phyloP scores from a whole-genome alignment of 2,329 filamentous ascomycete species.

The Thermomyces lanuginosus region DNA sequence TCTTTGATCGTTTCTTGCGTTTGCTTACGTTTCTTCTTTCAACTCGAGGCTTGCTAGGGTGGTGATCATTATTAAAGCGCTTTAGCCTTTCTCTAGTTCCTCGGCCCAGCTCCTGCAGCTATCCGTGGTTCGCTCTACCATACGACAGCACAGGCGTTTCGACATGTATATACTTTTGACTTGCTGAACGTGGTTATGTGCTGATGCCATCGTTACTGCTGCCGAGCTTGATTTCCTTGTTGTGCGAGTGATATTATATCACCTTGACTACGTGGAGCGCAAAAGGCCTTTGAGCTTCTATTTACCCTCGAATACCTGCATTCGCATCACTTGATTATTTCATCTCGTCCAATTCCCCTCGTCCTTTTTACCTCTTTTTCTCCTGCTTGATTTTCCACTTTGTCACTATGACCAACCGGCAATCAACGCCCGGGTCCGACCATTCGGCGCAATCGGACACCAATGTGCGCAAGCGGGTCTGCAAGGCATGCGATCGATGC shows the following conservation, averaged over 20 bases:
- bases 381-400: not conserved
- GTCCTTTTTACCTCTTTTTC: not conserved
- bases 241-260: slow-evolving; percentile 2
- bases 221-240: not conserved
- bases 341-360: not conserved
- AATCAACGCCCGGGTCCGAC: slow-evolving; percentile 25
- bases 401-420: slow-evolving; percentile 21
- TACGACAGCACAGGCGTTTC: too few relatives aligned
- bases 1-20: too few relatives aligned
- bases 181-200: too few relatives aligned
- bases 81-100: too few relatives aligned
- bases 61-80: too few relatives aligned
- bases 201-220: slow-evolving; percentile 8
- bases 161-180: too few relatives aligned
- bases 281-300: not conserved
- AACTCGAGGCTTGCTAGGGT: too few relatives aligned
- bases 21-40: too few relatives aligned
- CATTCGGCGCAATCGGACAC: slow-evolving; percentile 27
- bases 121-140: too few relatives aligned
- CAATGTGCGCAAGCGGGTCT: slow-evolving; percentile 43
- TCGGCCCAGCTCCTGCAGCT: too few relatives aligned
- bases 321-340: slow-evolving; percentile 2
- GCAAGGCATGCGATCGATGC: slow-evolving; percentile 51
- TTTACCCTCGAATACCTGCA: too few relatives aligned
- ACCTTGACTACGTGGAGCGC: not conserved